phyloP scores from a whole-genome alignment of 2,329 filamentous ascomycete genomes.

The Thielaviopsis ethacetica region DNA sequence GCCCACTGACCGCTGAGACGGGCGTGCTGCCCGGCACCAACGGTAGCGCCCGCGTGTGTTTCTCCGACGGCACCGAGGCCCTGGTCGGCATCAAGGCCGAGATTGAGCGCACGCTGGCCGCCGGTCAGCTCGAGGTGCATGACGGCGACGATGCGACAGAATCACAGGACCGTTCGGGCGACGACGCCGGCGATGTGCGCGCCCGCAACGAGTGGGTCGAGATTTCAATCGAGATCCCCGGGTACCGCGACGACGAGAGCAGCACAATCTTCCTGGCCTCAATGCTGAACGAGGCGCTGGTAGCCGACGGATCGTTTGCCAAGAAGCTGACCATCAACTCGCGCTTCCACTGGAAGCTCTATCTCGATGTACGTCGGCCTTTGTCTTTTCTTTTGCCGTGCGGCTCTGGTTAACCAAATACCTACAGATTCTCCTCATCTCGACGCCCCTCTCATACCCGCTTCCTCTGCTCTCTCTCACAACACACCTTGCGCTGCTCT shows the following conservation, averaged over 20 bases:
- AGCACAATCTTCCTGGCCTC: constrained; percentile 72
- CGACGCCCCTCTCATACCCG: constrained; percentile 82
- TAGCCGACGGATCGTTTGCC: constrained; percentile 52
- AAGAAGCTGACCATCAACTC: constrained; percentile 71
- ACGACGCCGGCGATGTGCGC: constrained; percentile 18
- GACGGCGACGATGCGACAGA: constrained; percentile 18
- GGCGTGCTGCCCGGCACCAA: constrained; percentile 80
- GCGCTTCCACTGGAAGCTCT: constrained; percentile 91
- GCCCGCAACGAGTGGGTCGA: constrained; percentile 64
- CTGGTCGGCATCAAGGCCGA: constrained; percentile 93
- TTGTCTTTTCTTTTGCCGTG: background rate
- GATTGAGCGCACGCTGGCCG: constrained; percentile 52
- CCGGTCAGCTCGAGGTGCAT: constrained; percentile 15
- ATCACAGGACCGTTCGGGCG: constrained; percentile 22
- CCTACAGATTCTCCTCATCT: constrained; percentile 70
- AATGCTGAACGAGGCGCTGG: constrained; percentile 76
- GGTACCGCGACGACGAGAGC: constrained; percentile 78
- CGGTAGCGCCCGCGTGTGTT: constrained; percentile 83
- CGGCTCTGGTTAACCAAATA: constrained; percentile 9
- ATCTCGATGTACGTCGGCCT: constrained; percentile 59
- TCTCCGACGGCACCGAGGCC: constrained; percentile 88
- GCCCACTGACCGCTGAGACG: constrained; percentile 76
- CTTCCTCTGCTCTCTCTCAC: constrained; percentile 84
- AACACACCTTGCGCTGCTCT: constrained; percentile 80
- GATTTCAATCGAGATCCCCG: constrained; percentile 80